Evolutionary conservation across 1,284 basidiomycete species (phyloP), one percentile per base, ranked within the genome.

Genomic region (Sporisorium scitamineum): DNA sequence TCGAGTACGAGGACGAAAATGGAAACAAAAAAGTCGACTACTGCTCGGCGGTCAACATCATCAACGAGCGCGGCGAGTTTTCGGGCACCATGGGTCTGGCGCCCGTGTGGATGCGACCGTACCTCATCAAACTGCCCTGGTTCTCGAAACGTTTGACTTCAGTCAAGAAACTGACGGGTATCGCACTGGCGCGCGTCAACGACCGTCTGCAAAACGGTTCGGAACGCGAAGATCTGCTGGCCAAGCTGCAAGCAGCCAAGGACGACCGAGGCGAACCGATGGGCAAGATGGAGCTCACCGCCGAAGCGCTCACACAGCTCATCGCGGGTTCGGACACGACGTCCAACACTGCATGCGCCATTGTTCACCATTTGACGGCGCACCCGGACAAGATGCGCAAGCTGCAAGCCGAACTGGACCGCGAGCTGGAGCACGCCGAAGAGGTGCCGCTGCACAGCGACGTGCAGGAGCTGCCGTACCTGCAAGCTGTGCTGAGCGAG

Each of bases 11-110:
- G 74, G 41, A 82, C 86, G 20, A 85, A 82, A 41, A 88, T 90
- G 62, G 88, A 90, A 50, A 83, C 45, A 76, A 76, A 44, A 41
- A 58, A 58, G 62, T 67, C 26, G 72, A 89, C 34, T 87, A 91
- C 80, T 90, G 94, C 58, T 92, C 93, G 2, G 94, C 93, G 13
- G 91, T 95, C 50, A 87, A 92, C 82, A 94, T 95, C 73, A 89
- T 97, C 61, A 95, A 96, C 85, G 92, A 92, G 66, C 92, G 94
- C 24, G 94, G 94, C 61, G 94, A 95, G 84, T 95, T 89, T 85
- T 92, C 92, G 3, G 92, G 93, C 51, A 91, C 93, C 0, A 90
- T 95, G 87, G 94, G 94, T 41, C 90, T 90, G 13, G 87, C 95
- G 20, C 92, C 94, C 0, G 88, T 89, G 0, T 90, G 88, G 87